Conservation (phyloP, 495 filamentous ascomycete genomes). For the Penicillium salamii region DNA sequence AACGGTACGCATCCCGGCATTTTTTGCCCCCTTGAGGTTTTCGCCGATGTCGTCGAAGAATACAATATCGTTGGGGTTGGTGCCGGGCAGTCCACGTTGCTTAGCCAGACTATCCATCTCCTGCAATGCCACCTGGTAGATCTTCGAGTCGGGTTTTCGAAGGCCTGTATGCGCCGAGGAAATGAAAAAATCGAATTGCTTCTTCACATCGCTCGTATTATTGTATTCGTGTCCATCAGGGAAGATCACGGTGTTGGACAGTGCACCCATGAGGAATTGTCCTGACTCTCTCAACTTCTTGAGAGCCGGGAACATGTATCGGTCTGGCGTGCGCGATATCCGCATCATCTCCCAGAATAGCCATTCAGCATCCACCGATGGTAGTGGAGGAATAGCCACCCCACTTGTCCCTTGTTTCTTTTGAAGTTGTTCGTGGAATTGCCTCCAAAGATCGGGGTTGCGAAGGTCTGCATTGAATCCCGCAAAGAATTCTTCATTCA, state of each 20-base stretch:
- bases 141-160: conserved; percentile 78
- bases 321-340: conserved; percentile 66
- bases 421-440: conserved; percentile 47
- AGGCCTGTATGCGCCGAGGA: conserved; percentile 82
- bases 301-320: conserved; percentile 85
- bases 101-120: conserved; percentile 60
- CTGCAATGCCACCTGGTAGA: conserved; percentile 72
- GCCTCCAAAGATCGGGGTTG: conserved; percentile 61
- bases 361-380: conserved; percentile 70
- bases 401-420: conserved; percentile 26
- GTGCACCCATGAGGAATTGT: conserved; percentile 70
- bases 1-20: conserved; percentile 74
- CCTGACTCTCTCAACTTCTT: conserved; percentile 59
- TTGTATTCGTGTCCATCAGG: conserved; percentile 62
- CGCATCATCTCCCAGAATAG: conserved; percentile 95
- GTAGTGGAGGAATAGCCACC: conserved; percentile 57
- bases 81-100: conserved; percentile 50
- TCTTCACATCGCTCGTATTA: conserved; percentile 47
- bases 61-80: conserved; percentile 66
- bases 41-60: conserved; percentile 96
- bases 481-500: conserved; percentile 72
- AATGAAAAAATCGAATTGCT: conserved; percentile 78
- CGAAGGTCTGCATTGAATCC: conserved; percentile 74
- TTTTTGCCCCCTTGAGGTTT: conserved; percentile 80
- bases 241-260: conserved; percentile 87